phyloP scores from a whole-genome alignment of 1,284 basidiomycete genomes.

The Sporisorium graminicola region DNA sequence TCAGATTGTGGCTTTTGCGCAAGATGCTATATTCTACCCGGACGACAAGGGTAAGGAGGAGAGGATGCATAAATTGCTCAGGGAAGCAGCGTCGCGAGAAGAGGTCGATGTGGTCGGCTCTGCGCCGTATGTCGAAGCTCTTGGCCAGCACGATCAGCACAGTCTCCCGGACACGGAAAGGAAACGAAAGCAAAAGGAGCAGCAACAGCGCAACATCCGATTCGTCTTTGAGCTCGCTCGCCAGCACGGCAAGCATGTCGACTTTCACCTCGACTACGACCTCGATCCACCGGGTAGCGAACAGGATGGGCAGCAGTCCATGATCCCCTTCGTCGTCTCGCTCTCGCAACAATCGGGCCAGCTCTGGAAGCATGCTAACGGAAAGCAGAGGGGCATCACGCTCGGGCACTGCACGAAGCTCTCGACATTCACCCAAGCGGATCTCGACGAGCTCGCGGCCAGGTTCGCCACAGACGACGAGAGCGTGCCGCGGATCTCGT shows the following conservation, averaged over 20 bases:
- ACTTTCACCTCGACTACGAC: conserved; percentile 60
- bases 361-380: conserved; percentile 5
- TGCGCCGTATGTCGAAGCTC: conserved; percentile 48
- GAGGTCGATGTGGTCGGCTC: conserved; percentile 35
- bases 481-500: conserved; percentile 5
- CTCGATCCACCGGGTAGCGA: conserved; percentile 10
- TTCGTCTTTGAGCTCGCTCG: conserved; percentile 27
- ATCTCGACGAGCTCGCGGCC: conserved; percentile 16
- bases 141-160: neutral
- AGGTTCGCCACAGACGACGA: neutral
- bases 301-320: conserved; percentile 5
- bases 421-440: conserved; percentile 15
- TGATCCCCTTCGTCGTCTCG: conserved; percentile 22
- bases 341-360: neutral
- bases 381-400: conserved; percentile 7
- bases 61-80: conserved; percentile 28
- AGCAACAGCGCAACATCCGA: conserved; percentile 19
- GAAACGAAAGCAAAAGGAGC: conserved; percentile 10
- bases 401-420: conserved; percentile 53
- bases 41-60: conserved; percentile 15
- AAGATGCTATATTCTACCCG: conserved; percentile 47
- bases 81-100: conserved; percentile 4
- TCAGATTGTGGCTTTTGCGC: conserved; percentile 47
- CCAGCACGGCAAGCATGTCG: conserved; percentile 25
- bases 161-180: neutral